Evolutionary conservation across 106 monocot genomes (phyloP).

Genomic region (Acanthochlamys bracteata): DNA sequence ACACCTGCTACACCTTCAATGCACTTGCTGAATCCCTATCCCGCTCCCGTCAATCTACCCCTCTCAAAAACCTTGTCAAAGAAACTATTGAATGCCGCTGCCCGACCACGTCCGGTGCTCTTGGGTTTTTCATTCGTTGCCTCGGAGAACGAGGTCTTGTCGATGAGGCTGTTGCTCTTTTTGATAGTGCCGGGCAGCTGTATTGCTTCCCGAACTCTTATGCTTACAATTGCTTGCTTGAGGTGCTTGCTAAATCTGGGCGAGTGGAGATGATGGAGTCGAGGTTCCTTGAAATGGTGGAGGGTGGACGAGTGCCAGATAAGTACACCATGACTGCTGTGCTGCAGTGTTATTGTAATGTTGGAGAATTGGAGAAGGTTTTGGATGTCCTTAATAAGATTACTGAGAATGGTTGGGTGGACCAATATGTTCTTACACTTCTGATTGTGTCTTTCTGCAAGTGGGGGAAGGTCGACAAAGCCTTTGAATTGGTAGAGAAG

Average conservation of each 20-base stretch:
- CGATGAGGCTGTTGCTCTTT: slow-evolving; percentile 38
- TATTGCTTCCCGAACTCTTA: slow-evolving; percentile 55
- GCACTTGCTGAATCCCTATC: slow-evolving; percentile 59
- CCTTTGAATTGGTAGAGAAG: slow-evolving; percentile 32
- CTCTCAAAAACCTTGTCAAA: slow-evolving; percentile 27
- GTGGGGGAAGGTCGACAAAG: slow-evolving; percentile 52
- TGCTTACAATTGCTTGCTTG: slow-evolving; percentile 72
- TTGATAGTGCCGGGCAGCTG: slow-evolving; percentile 37
- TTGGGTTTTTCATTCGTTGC: slow-evolving; percentile 76
- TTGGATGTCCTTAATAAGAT: slow-evolving; percentile 41
- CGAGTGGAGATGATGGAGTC: slow-evolving; percentile 29
- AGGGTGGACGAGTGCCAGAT: slow-evolving; percentile 30
- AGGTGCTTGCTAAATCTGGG: slow-evolving; percentile 50
- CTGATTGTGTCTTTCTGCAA: slow-evolving; percentile 59
- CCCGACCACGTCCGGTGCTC: slow-evolving; percentile 48
- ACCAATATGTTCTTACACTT: slow-evolving; percentile 48
- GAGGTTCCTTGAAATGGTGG: slow-evolving; percentile 47
- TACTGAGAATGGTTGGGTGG: slow-evolving; percentile 42
- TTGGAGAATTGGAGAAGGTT: slow-evolving; percentile 34
- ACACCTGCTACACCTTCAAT: slow-evolving; percentile 80
- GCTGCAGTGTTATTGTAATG: slow-evolving; percentile 56
- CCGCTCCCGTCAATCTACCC: slow-evolving; percentile 16
- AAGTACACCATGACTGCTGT: slow-evolving; percentile 71
- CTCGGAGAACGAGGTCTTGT: slow-evolving; percentile 37
- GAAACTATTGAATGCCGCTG: slow-evolving; percentile 34